Conservation (phyloP, 1,284 basidiomycete species). For the Rhodotorula sp. region DNA sequence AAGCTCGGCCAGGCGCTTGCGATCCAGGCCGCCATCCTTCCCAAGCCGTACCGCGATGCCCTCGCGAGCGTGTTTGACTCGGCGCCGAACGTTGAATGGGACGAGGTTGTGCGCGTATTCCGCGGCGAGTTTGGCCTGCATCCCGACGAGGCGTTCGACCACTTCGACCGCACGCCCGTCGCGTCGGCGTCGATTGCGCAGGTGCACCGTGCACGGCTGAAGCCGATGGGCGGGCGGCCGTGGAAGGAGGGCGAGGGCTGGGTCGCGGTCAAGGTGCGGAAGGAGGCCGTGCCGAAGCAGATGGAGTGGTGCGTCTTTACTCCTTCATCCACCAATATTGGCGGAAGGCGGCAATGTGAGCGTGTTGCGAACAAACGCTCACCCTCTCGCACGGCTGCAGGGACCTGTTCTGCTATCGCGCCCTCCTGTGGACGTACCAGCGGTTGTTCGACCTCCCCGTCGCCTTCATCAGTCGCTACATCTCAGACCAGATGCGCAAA, state of each 20-base stretch:
- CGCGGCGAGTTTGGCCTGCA: conserved; percentile 66
- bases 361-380: neutral
- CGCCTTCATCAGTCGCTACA: conserved; percentile 74
- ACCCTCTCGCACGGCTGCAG: neutral
- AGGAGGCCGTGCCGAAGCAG: conserved; percentile 79
- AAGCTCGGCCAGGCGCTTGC: conserved; percentile 77
- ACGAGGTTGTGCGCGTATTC: conserved; percentile 69
- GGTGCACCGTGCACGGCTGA: conserved; percentile 75
- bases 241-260: conserved; percentile 55
- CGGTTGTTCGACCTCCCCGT: conserved; percentile 69
- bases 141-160: conserved; percentile 71
- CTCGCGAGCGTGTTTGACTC: conserved; percentile 81
- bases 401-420: conserved; percentile 46
- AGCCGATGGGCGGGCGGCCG: conserved; percentile 49
- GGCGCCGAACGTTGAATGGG: conserved; percentile 76
- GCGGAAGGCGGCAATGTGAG: too few species aligned
- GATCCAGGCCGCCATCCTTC: conserved; percentile 78
- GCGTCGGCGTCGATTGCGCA: conserved; percentile 88
- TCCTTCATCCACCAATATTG: neutral
- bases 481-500: conserved; percentile 67
- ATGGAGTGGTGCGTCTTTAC: conserved; percentile 59
- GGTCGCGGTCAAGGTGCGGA: conserved; percentile 91
- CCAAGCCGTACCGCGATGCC: conserved; percentile 70
- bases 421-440: conserved; percentile 49
- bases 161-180: conserved; percentile 70